Evolutionary conservation across 768 basidiomycete species (phyloP), one percentile per base, ranked within the genome.

Genomic region (Phlegmacium glaucopus): DNA sequence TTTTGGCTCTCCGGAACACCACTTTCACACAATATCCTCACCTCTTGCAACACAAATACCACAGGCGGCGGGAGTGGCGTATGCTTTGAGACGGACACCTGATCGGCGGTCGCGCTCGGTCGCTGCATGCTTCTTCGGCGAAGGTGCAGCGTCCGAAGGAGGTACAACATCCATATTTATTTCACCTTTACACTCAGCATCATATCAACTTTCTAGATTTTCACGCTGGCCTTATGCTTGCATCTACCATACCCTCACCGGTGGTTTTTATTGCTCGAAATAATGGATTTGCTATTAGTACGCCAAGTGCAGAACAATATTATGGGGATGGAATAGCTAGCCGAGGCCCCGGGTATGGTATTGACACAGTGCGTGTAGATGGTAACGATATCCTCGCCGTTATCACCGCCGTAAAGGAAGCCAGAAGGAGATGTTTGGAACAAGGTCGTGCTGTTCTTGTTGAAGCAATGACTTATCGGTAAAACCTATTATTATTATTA

Each of bases 201-300:
- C 64, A 12, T 60, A 65, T 15, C 5, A 22, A 22, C 22, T 22
- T 22, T 62, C 60, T 65, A 67, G 94, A 96, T 65, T 95, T 95
- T 63, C 94, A 97, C 60, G 94, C 94, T 0, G 94, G 92, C 22
- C 72, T 94, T 60, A 77, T 88, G 45, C 75, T 90, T 39, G 85
- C 85, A 18, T 90, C 87, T 3, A 87, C 85, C 0, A 72, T 92
- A 22, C 81, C 87, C 0, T 79, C 83, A 2, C 88, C 88, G 2
- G 82, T 83, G 4, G 63, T 90, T 13, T 92, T 79, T 65, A 77
- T 90, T 48, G 85, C 79, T 10, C 79, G 87, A 28, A 87, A 88
- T 56, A 95, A 95, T 57, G 92, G 93, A 4, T 96, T 96, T 58
- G 94, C 94, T 26, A 97, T 97, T 62, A 94, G 90, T 40, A 96